Percentiles rank a stretch among this genome's conserved stretches.
Conservation (phyloP, 257 asterid genomes). For the Solanum neorickii region DNA sequence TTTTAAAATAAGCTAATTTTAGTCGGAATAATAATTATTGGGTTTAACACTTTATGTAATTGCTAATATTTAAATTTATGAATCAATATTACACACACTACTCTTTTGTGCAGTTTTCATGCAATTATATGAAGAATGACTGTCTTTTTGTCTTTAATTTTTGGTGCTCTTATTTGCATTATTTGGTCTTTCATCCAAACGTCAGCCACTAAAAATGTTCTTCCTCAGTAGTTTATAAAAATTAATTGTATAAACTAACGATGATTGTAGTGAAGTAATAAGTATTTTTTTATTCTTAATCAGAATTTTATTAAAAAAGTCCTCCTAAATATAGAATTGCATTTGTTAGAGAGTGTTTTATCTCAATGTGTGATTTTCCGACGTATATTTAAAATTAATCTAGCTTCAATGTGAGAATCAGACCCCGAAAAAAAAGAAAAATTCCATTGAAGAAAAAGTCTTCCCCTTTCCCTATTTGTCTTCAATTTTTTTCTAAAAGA, state of each 20-base stretch:
- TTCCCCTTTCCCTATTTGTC: neutral
- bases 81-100: neutral
- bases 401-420: accelerated
- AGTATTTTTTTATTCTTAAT: no score
- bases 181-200: neutral
- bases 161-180: neutral
- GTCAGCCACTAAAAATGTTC: neutral
- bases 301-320: no score
- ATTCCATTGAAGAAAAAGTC: neutral
- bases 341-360: no score
- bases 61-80: neutral
- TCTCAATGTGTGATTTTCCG: no score
- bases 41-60: neutral
- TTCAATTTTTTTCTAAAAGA: neutral
- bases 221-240: neutral
- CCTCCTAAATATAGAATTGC: accelerated
- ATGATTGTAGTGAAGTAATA: no score
- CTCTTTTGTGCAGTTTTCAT: neutral
- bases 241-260: neutral
- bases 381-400: no score
- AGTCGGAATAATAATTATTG: neutral
- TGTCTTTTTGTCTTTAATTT: neutral
- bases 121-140: neutral
- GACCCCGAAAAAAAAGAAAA: no score
- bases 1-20: no score